Evolutionary conservation across 495 filamentous ascomycete genomes (phyloP), one percentile per base, ranked within the genome.

Genomic region (Margaritispora aquatica): DNA sequence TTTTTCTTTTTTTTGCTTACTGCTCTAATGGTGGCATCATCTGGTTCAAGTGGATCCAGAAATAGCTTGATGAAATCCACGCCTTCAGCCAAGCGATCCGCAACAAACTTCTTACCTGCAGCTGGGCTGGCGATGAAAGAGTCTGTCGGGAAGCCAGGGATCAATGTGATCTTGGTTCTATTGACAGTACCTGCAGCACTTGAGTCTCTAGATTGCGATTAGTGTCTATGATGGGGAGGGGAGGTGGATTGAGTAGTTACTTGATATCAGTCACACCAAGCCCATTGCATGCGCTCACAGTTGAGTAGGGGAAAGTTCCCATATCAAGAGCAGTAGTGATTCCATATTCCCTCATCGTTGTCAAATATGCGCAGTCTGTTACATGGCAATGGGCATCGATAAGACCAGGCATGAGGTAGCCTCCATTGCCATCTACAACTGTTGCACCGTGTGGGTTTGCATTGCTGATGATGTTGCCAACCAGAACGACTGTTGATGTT

Each of bases 381-480:
- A 49, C 22, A 23, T 49, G 46, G 46, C 46, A 49, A 49, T 49
- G 46, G 22, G 46, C 46, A n/a, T 49, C 46, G 17, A 49, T 49
- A 7, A 19, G 19, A 5, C 22, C 46, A 5, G n/a, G 46, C 9
- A 49, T 20, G 5, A 19, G 19, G 46, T 7, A 20, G 19, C n/a
- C 46, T 5, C 46, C 46, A n/a, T 49, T 49, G 46, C 46, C 46
- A 23, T 49, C 29, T 5, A 34, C 29, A 5, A 5, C 13, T 34
- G 29, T 34, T 34, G 29, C 29, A 34, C 29, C 29, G 13, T 5
- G 5, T 5, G 29, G 29, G 29, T 34, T 34, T 34, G 29, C 13
- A 34, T 34, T 34, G 13, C 29, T 34, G 5, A 34, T 34, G 13
- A 34, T 34, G 29, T 13, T 13, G 13, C 29, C 29, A 34, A 34